These are phyloP conservation scores for Trichosporon faecale DNA, from an alignment of 1,284 basidiomycete genomes.

Conservation along the genomic window DNA sequence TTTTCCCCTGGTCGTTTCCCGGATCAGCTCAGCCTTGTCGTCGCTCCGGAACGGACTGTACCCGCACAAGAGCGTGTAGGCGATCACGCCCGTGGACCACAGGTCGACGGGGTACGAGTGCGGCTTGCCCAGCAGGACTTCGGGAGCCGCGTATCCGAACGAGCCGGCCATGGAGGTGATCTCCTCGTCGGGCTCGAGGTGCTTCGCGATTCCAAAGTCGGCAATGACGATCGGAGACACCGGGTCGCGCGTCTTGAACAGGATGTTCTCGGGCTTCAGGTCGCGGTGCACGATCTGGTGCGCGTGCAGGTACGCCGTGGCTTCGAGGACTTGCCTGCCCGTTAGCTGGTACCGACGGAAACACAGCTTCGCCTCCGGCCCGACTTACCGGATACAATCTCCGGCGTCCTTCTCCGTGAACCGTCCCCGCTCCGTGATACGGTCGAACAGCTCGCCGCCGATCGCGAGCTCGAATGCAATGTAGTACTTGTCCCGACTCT, in stretches of 20 bases:
- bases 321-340: conserved; percentile 61
- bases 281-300: conserved; percentile 90
- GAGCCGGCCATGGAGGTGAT: conserved; percentile 80
- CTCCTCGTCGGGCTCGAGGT: conserved; percentile 74
- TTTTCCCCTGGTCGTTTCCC: conserved; percentile 76
- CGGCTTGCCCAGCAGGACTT: conserved; percentile 76
- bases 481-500: conserved; percentile 85
- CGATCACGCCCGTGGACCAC: conserved; percentile 91
- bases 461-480: conserved; percentile 85
- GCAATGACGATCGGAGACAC: conserved; percentile 83
- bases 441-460: conserved; percentile 85
- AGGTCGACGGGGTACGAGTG: conserved; percentile 91
- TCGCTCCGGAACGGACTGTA: conserved; percentile 90
- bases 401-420: conserved; percentile 87
- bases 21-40: conserved; percentile 69
- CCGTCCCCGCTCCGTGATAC: conserved; percentile 74
- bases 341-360: conserved; percentile 10
- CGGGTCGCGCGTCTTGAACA: conserved; percentile 72
- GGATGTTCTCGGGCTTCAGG: conserved; percentile 92
- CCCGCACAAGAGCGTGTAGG: conserved; percentile 86
- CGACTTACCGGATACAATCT: conserved; percentile 62
- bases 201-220: conserved; percentile 96
- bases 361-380: neutral
- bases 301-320: conserved; percentile 76
- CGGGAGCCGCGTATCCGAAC: conserved; percentile 91